These are phyloP conservation scores for Fusarium avenaceum DNA, from an alignment of 2,329 filamentous ascomycete genomes.

Conservation along the genomic window DNA sequence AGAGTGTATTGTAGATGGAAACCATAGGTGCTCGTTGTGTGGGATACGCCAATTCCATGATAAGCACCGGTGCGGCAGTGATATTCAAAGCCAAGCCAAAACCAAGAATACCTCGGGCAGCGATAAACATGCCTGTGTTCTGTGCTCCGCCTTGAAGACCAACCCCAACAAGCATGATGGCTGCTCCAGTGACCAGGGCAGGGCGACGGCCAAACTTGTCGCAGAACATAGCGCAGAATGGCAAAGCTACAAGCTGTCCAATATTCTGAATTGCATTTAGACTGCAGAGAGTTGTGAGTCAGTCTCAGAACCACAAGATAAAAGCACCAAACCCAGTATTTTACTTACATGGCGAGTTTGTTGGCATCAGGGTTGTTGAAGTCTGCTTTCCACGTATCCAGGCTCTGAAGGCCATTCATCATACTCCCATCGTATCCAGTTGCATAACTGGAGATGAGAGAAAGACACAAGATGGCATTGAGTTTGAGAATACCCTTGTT, in stretches of 20 bases:
- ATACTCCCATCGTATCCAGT: slow-evolving; percentile 28
- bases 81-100: slow-evolving; percentile 18
- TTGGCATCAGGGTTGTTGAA: slow-evolving; percentile 22
- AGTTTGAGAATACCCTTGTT: slow-evolving; percentile 27
- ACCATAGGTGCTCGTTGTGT: slow-evolving; percentile 24
- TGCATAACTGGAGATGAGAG: slow-evolving; percentile 24
- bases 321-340: neutral
- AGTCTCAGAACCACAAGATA: accelerated
- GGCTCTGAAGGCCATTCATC: slow-evolving; percentile 23
- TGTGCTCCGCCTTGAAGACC: slow-evolving; percentile 19
- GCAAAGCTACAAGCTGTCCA: slow-evolving; percentile 19
- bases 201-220: slow-evolving; percentile 18
- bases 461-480: slow-evolving; percentile 24
- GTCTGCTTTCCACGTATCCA: slow-evolving; percentile 19
- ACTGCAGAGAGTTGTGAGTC: neutral
- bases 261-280: slow-evolving; percentile 27
- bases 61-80: slow-evolving; percentile 16
- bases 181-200: slow-evolving; percentile 3
- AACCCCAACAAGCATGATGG: slow-evolving; percentile 23
- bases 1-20: slow-evolving; percentile 26
- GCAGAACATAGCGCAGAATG: slow-evolving; percentile 22
- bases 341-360: slow-evolving; percentile 19
- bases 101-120: slow-evolving; percentile 20
- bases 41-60: slow-evolving; percentile 25
- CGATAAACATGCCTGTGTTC: slow-evolving; percentile 25